These are phyloP conservation scores for Candida golubevii DNA, from an alignment of 805 yeast genomes.

Conservation along the genomic window DNA sequence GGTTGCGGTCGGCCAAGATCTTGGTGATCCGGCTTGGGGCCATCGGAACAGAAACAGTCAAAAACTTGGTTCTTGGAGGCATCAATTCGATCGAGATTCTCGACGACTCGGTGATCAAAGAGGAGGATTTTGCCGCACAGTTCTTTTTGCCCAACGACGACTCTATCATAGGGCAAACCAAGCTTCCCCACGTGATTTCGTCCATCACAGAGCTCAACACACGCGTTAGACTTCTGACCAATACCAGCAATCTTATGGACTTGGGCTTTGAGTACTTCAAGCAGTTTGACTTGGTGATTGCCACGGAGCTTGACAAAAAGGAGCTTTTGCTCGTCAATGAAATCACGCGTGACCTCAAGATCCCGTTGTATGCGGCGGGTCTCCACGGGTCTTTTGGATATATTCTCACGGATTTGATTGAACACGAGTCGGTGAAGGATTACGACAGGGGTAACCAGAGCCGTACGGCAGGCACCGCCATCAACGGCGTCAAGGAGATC, in stretches of 20 bases:
- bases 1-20: constrained; percentile 67
- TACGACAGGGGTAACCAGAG: constrained; percentile 44
- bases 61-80: constrained; percentile 86
- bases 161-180: constrained; percentile 49
- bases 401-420: constrained; percentile 71
- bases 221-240: constrained; percentile 57
- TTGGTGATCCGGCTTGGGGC: constrained; percentile 71
- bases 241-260: constrained; percentile 22
- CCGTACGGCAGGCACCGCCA: constrained; percentile 40
- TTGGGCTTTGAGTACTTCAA: constrained; percentile 37
- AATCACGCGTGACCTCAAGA: constrained; percentile 49
- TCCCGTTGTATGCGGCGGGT: constrained; percentile 67
- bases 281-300: constrained; percentile 67
- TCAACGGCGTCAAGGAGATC: constrained; percentile 44
- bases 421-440: constrained; percentile 53
- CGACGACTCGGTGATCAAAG: constrained; percentile 52
- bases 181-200: constrained; percentile 50
- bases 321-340: constrained; percentile 48
- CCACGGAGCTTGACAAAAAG: constrained; percentile 53
- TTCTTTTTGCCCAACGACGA: constrained; percentile 60
- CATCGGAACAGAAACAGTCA: constrained; percentile 75
- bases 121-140: constrained; percentile 67
- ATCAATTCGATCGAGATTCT: constrained; percentile 70
- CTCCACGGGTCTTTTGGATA: constrained; percentile 81
- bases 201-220: constrained; percentile 74